phyloP scores from a whole-genome alignment of 179 eudicot genomes.

The Pouteria campechiana region DNA sequence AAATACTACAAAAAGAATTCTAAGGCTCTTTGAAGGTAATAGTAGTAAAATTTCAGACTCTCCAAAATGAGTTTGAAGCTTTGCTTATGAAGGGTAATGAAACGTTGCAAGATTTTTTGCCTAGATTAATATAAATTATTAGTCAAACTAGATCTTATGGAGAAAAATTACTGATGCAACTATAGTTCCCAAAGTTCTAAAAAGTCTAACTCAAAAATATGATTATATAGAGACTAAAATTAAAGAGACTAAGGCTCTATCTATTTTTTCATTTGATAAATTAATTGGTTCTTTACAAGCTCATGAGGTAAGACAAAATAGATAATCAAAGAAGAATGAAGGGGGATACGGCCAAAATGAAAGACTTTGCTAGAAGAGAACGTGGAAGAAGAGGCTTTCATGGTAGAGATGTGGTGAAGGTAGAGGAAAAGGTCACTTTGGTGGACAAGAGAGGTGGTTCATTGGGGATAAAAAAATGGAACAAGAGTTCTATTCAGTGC shows the following conservation, averaged over 20 bases:
- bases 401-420: not conserved
- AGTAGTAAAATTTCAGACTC: constrained; percentile 3
- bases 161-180: not conserved
- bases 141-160: constrained; percentile 5
- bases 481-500: not conserved
- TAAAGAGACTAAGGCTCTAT: constrained; percentile 5
- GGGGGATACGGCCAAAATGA: too few relatives aligned
- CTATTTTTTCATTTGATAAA: constrained; percentile 2
- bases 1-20: not conserved
- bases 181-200: not conserved
- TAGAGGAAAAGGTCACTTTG: too few relatives aligned
- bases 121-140: not conserved
- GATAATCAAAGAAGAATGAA: not conserved
- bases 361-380: not conserved
- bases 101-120: not conserved
- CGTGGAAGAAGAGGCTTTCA: not conserved
- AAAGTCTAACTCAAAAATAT: constrained; percentile 4
- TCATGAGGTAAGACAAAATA: constrained; percentile 2
- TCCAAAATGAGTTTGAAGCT: constrained; percentile 5
- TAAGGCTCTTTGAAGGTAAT: not conserved
- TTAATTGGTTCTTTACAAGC: not conserved
- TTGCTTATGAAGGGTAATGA: constrained; percentile 1
- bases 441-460: not conserved
- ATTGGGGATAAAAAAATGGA: not conserved
- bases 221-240: constrained; percentile 4